Evolutionary conservation across 2,329 filamentous ascomycete genomes (phyloP), one percentile per base, ranked within the genome.

Genomic region (Colletotrichum graminicola): DNA sequence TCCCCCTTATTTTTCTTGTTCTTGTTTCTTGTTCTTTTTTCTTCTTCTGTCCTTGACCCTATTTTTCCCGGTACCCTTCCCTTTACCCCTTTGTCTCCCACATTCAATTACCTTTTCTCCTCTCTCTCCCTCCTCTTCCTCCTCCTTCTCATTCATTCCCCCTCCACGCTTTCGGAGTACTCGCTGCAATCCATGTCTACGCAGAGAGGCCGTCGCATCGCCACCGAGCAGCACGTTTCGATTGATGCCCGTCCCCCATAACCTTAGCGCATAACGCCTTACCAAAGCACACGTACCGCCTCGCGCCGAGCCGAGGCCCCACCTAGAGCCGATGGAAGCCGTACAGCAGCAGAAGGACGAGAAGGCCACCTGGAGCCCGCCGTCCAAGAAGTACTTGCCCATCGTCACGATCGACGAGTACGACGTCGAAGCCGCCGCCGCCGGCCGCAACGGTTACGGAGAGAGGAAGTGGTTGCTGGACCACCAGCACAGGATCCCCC

Each of bases 321-420:
- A 39, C 8, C 18, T 14, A 16, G 32, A 56, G 32, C 59, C 59
- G 29, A 69, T 71, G 49, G 63, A 71, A 16, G 51, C 67, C 36
- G 45, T 49, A 36, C 59, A 32, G 7, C 59, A 36, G n/a, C 59
- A 36, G 8, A 47, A 26, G 14, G 64, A 59, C 7, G 68, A 71
- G 32, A 71, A 71, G 39, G 43, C 51, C 34, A 36, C 59, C 10
- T 68, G 68, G 64, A 57, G 57, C 16, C 60, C 52, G 65, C 29
- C 49, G 4, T 63, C 64, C 26, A 29, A 16, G n/a, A 26, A 39
- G 7, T 45, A 52, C 0, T 18, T 59, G 6, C 68, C 68, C n/a
- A 18, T 71, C 14, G 57, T 71, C 29, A 63, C 12, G 8, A 59
- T 59, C 21, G 43, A 62, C 16, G 65, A 71, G 21, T 59, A 54